These are phyloP conservation scores for Tanacetum coccineum DNA, from an alignment of 129 eudicot genomes.

Conservation along the genomic window DNA sequence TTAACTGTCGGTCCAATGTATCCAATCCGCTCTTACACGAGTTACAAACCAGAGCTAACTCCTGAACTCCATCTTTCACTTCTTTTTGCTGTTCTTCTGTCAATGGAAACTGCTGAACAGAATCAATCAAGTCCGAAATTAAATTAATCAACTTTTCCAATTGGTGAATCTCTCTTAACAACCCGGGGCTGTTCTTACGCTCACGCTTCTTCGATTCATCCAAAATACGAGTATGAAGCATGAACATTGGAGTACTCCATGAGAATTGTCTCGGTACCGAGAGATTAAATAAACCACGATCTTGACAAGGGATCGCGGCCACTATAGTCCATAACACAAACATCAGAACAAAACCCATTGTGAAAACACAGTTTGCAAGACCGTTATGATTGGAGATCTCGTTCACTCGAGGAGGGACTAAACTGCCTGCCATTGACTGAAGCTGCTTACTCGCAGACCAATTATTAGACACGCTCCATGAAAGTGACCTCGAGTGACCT, in stretches of 20 bases:
- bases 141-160: constrained; percentile 58
- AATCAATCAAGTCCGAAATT: constrained; percentile 67
- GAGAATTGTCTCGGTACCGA: constrained; percentile 56
- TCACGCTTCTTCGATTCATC: constrained; percentile 75
- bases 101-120: constrained; percentile 58
- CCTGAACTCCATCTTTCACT: constrained; percentile 46
- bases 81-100: constrained; percentile 65
- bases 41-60: constrained; percentile 44
- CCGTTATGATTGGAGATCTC: constrained; percentile 47
- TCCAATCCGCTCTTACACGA: constrained; percentile 51
- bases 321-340: constrained; percentile 79
- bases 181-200: constrained; percentile 47
- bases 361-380: constrained; percentile 49
- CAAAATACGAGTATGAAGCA: constrained; percentile 55
- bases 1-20: constrained; percentile 57
- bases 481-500: constrained; percentile 68
- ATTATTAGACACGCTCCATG: constrained; percentile 86
- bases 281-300: constrained; percentile 54
- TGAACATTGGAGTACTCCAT: constrained; percentile 53
- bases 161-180: constrained; percentile 57
- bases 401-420: constrained; percentile 47
- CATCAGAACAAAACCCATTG: constrained; percentile 68
- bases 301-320: constrained; percentile 91
- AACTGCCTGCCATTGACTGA: constrained; percentile 53
- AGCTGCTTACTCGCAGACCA: constrained; percentile 93